Conservation (phyloP, 768 basidiomycete species). For the Naganishia vishniacii region DNA sequence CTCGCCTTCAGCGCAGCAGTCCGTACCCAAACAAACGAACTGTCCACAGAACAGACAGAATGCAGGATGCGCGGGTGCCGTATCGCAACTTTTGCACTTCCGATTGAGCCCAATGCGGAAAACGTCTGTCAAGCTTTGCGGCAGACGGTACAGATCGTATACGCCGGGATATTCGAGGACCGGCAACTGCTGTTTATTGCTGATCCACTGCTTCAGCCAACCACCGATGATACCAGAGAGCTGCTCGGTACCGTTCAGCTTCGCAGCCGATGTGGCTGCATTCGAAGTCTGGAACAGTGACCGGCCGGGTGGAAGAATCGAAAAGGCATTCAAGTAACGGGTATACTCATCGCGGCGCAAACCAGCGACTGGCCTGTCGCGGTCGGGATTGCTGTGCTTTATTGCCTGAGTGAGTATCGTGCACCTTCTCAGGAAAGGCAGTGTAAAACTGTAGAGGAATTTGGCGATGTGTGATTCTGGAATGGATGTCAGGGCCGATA, state of each 20-base stretch:
- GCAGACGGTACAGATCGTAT: conserved; percentile 77
- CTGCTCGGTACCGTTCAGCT: conserved; percentile 31
- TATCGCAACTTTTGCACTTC: conserved; percentile 69
- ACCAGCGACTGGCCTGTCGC: conserved; percentile 17
- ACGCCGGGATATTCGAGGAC: conserved; percentile 70
- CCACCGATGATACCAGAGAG: conserved; percentile 58
- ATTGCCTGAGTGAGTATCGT: conserved; percentile 77
- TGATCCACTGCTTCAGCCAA: conserved; percentile 82
- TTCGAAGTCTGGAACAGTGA: conserved; percentile 29
- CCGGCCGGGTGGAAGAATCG: conserved; percentile 71
- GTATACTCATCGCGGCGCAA: conserved; percentile 65
- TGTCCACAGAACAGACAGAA: conserved; percentile 86
- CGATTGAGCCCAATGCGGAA: conserved; percentile 69
- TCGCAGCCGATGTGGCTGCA: neutral
- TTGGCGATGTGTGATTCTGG: conserved; percentile 80
- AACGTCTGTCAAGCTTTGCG: conserved; percentile 72
- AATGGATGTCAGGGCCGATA: conserved; percentile 69
- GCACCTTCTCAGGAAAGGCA: conserved; percentile 84
- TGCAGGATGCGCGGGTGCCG: conserved; percentile 75
- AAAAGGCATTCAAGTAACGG: conserved; percentile 67
- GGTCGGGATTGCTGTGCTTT: conserved; percentile 34
- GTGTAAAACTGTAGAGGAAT: conserved; percentile 75
- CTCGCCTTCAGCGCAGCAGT: conserved; percentile 69
- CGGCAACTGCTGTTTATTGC: conserved; percentile 56
- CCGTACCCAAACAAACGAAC: conserved; percentile 80